phyloP scores from a whole-genome alignment of 139 green algal species.

The Chlamydomonas sphaeroides region DNA sequence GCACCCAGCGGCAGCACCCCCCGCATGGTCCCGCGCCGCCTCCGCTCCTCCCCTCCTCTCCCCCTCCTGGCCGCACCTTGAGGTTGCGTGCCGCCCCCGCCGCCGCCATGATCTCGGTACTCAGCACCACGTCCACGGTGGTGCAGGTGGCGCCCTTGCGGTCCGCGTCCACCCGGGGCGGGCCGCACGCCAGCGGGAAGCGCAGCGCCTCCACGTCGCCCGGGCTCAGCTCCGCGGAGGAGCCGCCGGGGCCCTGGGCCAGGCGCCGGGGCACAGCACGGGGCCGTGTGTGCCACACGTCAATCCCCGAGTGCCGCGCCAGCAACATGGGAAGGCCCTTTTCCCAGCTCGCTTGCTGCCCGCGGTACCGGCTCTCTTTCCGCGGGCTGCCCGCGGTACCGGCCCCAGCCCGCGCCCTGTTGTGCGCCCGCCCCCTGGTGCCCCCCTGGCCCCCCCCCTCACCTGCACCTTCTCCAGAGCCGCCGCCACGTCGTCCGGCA shows the following conservation, averaged over 20 bases:
- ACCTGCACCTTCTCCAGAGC: slow-evolving; percentile 42
- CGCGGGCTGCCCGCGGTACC: no score
- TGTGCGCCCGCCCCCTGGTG: no score
- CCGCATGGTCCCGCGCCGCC: no score
- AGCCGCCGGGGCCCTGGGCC: no score
- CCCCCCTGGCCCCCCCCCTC: not conserved
- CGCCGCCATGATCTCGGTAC: slow-evolving; percentile 65
- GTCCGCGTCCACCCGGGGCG: slow-evolving; percentile 61
- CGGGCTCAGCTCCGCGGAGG: not conserved
- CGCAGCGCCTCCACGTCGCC: slow-evolving; percentile 64
- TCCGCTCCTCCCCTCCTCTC: not conserved
- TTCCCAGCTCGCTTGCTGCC: no score
- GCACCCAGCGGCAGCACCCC: no score
- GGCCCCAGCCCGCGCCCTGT: no score
- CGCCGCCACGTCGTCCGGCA: slow-evolving; percentile 37
- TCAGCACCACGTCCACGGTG: slow-evolving; percentile 77
- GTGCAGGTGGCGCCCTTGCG: slow-evolving; percentile 67
- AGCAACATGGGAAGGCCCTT: no score
- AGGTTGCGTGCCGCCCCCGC: slow-evolving; percentile 25
- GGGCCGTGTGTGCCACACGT: no score
- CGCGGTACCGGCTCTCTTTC: no score
- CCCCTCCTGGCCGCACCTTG: slow-evolving; percentile 24
- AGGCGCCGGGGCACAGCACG: no score
- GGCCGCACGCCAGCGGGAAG: slow-evolving; percentile 71
- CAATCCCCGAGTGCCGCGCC: no score